These are phyloP conservation scores for Diaporthe longicolla DNA, from an alignment of 2,329 filamentous ascomycete species.

Conservation along the genomic window DNA sequence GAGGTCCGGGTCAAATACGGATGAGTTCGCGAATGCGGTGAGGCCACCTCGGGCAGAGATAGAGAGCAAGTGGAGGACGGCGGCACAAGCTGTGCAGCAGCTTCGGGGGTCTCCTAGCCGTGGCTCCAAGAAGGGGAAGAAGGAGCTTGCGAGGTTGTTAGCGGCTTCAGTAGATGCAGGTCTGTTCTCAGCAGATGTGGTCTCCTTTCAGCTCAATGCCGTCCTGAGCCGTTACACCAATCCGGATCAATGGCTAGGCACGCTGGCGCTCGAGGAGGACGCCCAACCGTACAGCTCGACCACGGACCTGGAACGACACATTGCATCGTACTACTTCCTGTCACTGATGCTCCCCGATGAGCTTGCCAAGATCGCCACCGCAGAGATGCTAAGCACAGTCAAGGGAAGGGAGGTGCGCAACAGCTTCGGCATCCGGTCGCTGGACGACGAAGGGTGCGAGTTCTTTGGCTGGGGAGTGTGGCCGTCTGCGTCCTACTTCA, in stretches of 20 bases:
- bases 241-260: conserved; percentile 21
- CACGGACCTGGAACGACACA: conserved; percentile 34
- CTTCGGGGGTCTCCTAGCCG: not conserved
- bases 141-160: not conserved
- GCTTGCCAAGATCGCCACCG: conserved; percentile 17
- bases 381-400: conserved; percentile 27
- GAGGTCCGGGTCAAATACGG: conserved; percentile 9
- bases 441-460: conserved; percentile 40
- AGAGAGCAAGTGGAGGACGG: conserved; percentile 27
- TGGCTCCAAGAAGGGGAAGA: not conserved
- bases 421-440: conserved; percentile 41
- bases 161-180: conserved; percentile 13
- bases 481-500: conserved; percentile 41
- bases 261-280: conserved; percentile 28
- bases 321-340: conserved; percentile 37
- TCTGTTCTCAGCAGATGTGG: conserved; percentile 26
- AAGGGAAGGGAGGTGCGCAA: conserved; percentile 40
- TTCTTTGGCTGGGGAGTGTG: conserved; percentile 41
- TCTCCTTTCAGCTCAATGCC: conserved; percentile 39
- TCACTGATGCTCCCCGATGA: conserved; percentile 21
- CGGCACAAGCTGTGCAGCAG: conserved; percentile 9
- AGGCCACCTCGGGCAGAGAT: conserved; percentile 20
- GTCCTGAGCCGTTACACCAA: conserved; percentile 11
- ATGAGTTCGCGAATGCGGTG: not conserved
- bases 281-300: conserved; percentile 31